Conservation (phyloP, 2,329 filamentous ascomycete genomes). For the Aurifilum marmelostoma region DNA sequence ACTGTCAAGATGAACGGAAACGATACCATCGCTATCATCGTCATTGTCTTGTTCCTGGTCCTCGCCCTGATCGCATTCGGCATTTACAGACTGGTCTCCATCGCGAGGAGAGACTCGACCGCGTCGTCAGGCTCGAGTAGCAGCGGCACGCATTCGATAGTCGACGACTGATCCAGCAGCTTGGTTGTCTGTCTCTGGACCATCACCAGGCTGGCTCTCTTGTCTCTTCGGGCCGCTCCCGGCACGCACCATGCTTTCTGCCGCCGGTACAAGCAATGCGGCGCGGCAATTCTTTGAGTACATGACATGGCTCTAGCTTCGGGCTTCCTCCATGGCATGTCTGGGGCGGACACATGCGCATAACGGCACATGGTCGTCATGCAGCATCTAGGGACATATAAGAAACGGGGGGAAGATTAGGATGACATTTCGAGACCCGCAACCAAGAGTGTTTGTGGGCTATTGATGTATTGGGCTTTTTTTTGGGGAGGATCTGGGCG, state of each 20-base stretch:
- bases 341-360: neutral
- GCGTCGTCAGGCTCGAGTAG: constrained; percentile 37
- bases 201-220: neutral
- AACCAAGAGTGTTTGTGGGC: neutral
- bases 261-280: neutral
- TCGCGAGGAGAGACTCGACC: constrained; percentile 50
- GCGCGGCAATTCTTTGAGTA: neutral
- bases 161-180: constrained; percentile 7
- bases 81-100: constrained; percentile 63
- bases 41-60: constrained; percentile 67
- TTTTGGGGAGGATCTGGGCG: neutral
- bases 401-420: neutral
- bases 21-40: constrained; percentile 70
- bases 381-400: neutral
- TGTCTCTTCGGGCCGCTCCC: neutral
- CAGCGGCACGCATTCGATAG: constrained; percentile 23
- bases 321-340: neutral
- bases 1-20: constrained; percentile 62
- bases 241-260: neutral
- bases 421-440: neutral
- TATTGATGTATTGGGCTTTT: neutral
- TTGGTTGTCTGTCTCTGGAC: neutral
- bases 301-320: neutral
- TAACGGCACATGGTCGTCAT: neutral
- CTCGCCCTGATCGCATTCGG: constrained; percentile 65